A percentile compares a stretch with the other conserved stretches of the same genome.
These are phyloP conservation scores for Penicillium canescens DNA, from an alignment of 495 filamentous ascomycete species.

Conservation along the genomic window DNA sequence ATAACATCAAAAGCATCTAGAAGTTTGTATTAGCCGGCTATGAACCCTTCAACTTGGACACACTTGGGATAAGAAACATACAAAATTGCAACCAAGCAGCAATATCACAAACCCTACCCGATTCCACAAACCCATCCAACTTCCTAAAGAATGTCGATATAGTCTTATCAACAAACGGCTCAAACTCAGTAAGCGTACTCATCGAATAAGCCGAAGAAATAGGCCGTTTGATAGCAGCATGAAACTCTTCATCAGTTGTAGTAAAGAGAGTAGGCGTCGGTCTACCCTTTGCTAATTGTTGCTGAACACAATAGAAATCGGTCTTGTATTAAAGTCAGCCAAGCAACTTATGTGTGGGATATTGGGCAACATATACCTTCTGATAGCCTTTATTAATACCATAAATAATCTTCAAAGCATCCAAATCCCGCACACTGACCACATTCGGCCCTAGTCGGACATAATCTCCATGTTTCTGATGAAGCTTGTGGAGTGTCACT, in stretches of 20 bases:
- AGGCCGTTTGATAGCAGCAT: conserved; percentile 39
- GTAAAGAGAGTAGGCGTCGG: conserved; percentile 34
- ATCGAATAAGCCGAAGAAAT: conserved; percentile 41
- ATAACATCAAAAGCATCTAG: conserved; percentile 46
- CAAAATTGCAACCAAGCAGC: conserved; percentile 44
- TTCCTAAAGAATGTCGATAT: conserved; percentile 30
- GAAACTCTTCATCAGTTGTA: conserved; percentile 39
- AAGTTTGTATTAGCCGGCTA: background rate
- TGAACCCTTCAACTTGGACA: too few relatives aligned
- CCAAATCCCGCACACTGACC: conserved; percentile 49
- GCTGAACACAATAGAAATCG: conserved; percentile 32
- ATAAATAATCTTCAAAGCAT: conserved; percentile 33
- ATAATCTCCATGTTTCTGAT: conserved; percentile 51
- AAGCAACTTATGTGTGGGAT: background rate
- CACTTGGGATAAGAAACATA: conserved; percentile 11
- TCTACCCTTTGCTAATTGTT: conserved; percentile 24
- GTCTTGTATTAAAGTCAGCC: conserved; percentile 8
- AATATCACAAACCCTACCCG: conserved; percentile 33
- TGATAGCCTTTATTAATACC: conserved; percentile 19
- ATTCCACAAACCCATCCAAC: conserved; percentile 33
- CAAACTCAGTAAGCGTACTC: conserved; percentile 35
- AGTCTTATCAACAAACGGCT: conserved; percentile 38
- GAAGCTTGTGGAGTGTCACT: conserved; percentile 35
- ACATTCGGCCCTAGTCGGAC: conserved; percentile 61
- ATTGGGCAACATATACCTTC: conserved; percentile 5